Conservation (phyloP, 2,329 filamentous ascomycete genomes). For the Penicillium rolfsii region DNA sequence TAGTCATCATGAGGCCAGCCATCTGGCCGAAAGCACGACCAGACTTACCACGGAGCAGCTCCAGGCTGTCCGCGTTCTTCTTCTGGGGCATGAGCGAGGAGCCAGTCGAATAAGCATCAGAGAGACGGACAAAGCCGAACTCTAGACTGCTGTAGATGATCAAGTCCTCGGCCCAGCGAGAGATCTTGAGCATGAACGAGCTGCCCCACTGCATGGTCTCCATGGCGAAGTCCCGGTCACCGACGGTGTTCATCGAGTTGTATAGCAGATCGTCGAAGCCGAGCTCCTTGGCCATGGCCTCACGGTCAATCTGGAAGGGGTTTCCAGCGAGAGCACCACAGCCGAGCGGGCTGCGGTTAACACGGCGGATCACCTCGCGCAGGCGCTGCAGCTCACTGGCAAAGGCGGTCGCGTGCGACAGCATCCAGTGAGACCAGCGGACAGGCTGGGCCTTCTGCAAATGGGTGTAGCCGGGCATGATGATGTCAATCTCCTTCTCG, state of each 20-base stretch:
- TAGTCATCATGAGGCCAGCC: conserved; percentile 75
- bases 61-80: conserved; percentile 76
- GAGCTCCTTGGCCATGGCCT: conserved; percentile 76
- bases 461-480: conserved; percentile 91
- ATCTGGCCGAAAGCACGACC: conserved; percentile 80
- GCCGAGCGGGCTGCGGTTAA: conserved; percentile 73
- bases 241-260: conserved; percentile 77
- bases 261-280: conserved; percentile 75
- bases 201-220: conserved; percentile 80
- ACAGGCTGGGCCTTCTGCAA: conserved; percentile 81
- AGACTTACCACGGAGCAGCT: conserved; percentile 75
- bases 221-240: conserved; percentile 79
- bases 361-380: conserved; percentile 70
- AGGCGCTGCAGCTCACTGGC: conserved; percentile 75
- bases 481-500: conserved; percentile 71
- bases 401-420: conserved; percentile 75
- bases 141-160: conserved; percentile 80
- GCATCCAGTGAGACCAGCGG: conserved; percentile 79
- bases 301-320: conserved; percentile 78
- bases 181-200: conserved; percentile 78
- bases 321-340: conserved; percentile 80
- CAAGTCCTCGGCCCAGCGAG: conserved; percentile 80
- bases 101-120: conserved; percentile 79
- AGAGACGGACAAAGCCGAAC: conserved; percentile 74
- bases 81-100: conserved; percentile 81